Conservation (phyloP, 2,329 filamentous ascomycete species). For the Penicillium psychrosexuale region DNA sequence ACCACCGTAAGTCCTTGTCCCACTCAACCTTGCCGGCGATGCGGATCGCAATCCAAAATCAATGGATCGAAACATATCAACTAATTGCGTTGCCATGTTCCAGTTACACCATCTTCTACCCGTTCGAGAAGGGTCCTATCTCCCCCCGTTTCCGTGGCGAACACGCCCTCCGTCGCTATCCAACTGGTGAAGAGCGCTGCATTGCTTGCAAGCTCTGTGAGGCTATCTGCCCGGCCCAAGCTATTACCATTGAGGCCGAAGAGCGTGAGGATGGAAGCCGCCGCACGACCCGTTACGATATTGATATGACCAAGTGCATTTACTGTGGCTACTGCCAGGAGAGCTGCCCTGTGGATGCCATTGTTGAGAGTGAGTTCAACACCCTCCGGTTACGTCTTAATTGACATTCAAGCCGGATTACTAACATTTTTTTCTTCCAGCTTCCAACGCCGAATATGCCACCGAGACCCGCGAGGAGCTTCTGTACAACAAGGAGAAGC, state of each 20-base stretch:
- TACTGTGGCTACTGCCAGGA: constrained; percentile 99
- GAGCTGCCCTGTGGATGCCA: constrained; percentile 96
- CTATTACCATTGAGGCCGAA: constrained; percentile 98
- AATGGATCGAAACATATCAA: neutral
- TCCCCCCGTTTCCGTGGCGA: constrained; percentile 97
- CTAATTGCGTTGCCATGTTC: constrained; percentile 6
- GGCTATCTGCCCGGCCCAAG: constrained; percentile 94
- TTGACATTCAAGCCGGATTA: neutral
- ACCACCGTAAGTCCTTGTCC: constrained; percentile 71
- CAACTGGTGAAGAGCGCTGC: constrained; percentile 95
- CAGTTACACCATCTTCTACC: constrained; percentile 97
- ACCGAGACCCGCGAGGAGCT: constrained; percentile 85
- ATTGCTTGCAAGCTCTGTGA: constrained; percentile 99
- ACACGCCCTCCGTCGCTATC: constrained; percentile 93
- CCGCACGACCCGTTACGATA: constrained; percentile 95
- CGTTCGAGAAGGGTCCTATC: constrained; percentile 98
- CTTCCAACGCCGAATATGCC: constrained; percentile 70
- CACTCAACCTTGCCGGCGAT: constrained; percentile 5
- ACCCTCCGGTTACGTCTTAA: neutral
- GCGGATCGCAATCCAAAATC: constrained; percentile 8
- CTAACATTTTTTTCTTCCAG: constrained; percentile 30
- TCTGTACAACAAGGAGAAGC: constrained; percentile 96
- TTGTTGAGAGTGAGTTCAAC: constrained; percentile 63
- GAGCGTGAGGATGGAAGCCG: constrained; percentile 94
- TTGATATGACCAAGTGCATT: constrained; percentile 99